phyloP scores from a whole-genome alignment of 2,329 filamentous ascomycete genomes.

The Xylariaceae sp. region DNA sequence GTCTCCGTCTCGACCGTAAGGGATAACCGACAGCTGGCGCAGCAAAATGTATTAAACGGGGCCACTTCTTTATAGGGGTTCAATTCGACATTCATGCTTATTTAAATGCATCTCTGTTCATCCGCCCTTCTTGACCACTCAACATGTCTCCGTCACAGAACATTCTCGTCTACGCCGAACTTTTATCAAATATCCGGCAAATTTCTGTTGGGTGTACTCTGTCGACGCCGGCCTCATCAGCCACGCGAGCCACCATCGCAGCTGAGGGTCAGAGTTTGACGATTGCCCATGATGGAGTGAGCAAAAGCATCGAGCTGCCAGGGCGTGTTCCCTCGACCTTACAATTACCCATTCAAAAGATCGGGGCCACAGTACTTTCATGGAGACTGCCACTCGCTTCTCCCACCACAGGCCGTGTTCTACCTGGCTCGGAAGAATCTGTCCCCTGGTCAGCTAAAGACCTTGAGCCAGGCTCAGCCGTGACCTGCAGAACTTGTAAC shows the following conservation, averaged over 20 bases:
- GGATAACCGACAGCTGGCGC: too few species aligned
- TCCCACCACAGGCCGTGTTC: neutral
- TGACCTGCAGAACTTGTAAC: conserved; percentile 52
- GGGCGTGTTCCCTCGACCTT: conserved; percentile 45
- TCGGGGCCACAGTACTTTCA: conserved; percentile 46
- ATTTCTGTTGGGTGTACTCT: conserved; percentile 64
- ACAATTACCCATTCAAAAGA: conserved; percentile 46
- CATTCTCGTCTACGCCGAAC: conserved; percentile 64
- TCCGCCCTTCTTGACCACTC: conserved; percentile 15
- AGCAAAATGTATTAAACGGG: conserved; percentile 10
- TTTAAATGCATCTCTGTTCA: neutral
- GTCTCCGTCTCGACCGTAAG: too few species aligned
- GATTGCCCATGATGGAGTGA: conserved; percentile 53
- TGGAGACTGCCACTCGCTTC: conserved; percentile 59
- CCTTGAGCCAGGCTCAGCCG: conserved; percentile 45
- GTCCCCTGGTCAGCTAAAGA: conserved; percentile 64
- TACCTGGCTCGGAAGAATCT: conserved; percentile 42
- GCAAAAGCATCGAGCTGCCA: conserved; percentile 49
- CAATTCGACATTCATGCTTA: neutral
- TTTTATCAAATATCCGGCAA: conserved; percentile 68
- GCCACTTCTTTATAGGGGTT: neutral
- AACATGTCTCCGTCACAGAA: conserved; percentile 31
- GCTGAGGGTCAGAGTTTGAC: conserved; percentile 52
- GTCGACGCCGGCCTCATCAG: conserved; percentile 48
- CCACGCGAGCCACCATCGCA: conserved; percentile 52